Evolutionary conservation across 768 basidiomycete genomes (phyloP), one percentile per base, ranked within the genome.

Genomic region (Crepidotus variabilis): DNA sequence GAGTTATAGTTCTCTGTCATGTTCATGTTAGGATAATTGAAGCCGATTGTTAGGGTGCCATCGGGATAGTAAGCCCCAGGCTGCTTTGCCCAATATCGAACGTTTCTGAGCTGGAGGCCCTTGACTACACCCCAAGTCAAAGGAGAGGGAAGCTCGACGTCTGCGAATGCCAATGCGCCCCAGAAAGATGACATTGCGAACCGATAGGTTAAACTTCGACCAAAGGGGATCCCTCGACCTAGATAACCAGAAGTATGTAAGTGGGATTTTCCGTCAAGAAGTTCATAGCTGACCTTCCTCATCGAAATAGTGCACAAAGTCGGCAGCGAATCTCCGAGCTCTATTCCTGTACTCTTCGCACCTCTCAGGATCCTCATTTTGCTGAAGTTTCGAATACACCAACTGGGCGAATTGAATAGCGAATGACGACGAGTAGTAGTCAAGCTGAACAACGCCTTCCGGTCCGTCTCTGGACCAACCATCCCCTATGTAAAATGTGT

Each of bases 151-250:
- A 82, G 81, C 13, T 83, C 81, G 22, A 87, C 78, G 61, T 87
- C 83, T 2, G 88, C 87, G 61, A 87, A 86, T 0, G 87, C 87
- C 33, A 89, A 65, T 3, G 86, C 87, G 10, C 86, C 84, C 82
- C 88, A 90, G 69, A 89, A 88, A 5, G 88, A 84, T 13, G 87
- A 84, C 87, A 88, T 85, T n/a, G 88, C 88, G 65, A 87, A 89
- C 46, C 90, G 80, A 65, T 90, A 90, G 3, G 85, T 86, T 73
- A 90, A 76, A 59, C 86, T 88, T 51, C 89, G 72, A 7, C 88
- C 90, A 61, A 90, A 92, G 1, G 88, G 84, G 60, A 90, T 85
- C 0, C 83, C 86, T 20, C 87, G 84, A 6, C 88, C 88, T 88
- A 56, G 6, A 11, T 35, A 34, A 47, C n/a, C 2, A 46, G 23